Conservation (phyloP, 345 rosid species). For the Chamaenerion angustifolium region DNA sequence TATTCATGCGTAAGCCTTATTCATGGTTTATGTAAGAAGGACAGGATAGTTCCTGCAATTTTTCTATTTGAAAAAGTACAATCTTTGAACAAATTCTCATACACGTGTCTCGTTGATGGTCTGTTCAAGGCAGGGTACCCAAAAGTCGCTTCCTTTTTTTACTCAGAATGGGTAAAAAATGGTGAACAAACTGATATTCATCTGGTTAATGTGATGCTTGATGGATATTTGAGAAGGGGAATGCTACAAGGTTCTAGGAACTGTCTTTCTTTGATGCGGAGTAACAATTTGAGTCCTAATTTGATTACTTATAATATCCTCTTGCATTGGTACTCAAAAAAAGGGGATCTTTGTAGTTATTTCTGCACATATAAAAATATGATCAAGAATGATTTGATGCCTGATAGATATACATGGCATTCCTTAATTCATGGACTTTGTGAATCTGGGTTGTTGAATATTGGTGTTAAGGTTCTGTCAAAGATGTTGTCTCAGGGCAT, state of each 20-base stretch:
- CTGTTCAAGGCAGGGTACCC: conserved; percentile 61
- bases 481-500: conserved; percentile 34
- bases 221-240: conserved; percentile 59
- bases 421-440: conserved; percentile 61
- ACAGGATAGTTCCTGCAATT: conserved; percentile 55
- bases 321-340: conserved; percentile 62
- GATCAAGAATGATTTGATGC: conserved; percentile 27
- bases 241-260: conserved; percentile 23
- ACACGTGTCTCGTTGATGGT: conserved; percentile 58
- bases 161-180: conserved; percentile 34
- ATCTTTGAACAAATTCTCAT: conserved; percentile 24
- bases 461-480: conserved; percentile 52
- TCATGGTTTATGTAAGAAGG: conserved; percentile 56
- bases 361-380: conserved; percentile 34
- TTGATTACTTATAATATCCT: conserved; percentile 65
- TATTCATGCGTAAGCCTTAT: conserved; percentile 54
- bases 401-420: conserved; percentile 55
- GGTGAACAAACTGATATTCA: conserved; percentile 36
- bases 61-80: conserved; percentile 37
- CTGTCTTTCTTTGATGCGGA: conserved; percentile 30
- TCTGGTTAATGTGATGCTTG: conserved; percentile 38
- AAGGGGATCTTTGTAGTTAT: conserved; percentile 32
- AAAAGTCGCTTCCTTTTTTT: conserved; percentile 31
- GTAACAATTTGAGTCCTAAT: conserved; percentile 26
- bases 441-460: conserved; percentile 38